phyloP scores from a whole-genome alignment of 2,329 filamentous ascomycete species.

The Cadophora gregata region DNA sequence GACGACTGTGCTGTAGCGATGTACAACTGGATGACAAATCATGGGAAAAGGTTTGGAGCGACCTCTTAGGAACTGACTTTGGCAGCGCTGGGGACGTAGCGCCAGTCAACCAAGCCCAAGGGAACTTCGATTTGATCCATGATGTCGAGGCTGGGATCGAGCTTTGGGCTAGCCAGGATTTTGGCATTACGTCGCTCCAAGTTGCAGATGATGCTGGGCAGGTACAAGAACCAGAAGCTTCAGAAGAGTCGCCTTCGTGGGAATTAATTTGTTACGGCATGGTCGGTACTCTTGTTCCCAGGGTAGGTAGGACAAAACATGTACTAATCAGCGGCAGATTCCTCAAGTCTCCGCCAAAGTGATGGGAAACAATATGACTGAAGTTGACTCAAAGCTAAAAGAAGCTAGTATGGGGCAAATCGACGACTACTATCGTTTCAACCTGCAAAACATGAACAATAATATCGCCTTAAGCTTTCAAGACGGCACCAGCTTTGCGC shows the following conservation, averaged over 20 bases:
- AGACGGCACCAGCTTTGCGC: not conserved
- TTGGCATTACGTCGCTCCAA: not conserved
- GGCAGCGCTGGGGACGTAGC: not conserved
- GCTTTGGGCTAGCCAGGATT: not conserved
- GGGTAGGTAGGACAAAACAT: not conserved
- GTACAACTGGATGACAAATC: not conserved
- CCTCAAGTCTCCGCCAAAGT: not conserved
- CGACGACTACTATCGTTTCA: not conserved
- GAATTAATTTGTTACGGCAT: not conserved
- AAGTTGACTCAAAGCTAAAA: not conserved
- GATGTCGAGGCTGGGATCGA: not conserved
- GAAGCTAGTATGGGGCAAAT: not conserved
- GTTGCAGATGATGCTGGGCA: not conserved
- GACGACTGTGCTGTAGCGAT: not conserved
- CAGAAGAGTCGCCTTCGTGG: not conserved
- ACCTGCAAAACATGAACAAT: not conserved
- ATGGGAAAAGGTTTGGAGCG: not conserved
- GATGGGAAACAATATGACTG: not conserved
- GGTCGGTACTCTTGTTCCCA: not conserved
- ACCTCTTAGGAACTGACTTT: not conserved
- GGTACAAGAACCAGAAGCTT: not conserved
- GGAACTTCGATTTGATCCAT: not conserved
- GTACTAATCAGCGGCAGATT: not conserved
- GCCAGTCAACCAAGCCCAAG: not conserved
- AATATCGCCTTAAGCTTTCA: not conserved